These are phyloP conservation scores for Anthracocystis panici-leucophaei DNA, from an alignment of 1,284 basidiomycete species.

Conservation along the genomic window DNA sequence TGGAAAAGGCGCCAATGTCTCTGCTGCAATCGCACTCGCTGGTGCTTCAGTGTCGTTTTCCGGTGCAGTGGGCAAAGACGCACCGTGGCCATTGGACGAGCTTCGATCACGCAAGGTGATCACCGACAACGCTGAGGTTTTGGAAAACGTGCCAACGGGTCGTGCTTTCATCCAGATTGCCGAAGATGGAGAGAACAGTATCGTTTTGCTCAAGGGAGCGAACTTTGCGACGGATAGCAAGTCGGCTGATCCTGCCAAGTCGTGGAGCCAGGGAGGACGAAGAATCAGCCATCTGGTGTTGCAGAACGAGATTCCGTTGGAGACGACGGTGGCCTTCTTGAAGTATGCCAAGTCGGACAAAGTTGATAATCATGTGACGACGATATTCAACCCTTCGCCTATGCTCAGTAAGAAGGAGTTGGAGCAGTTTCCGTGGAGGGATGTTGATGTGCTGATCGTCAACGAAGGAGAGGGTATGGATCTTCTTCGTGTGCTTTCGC, in stretches of 20 bases:
- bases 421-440: conserved; percentile 71
- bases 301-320: conserved; percentile 75
- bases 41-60: conserved; percentile 55
- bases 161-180: conserved; percentile 68
- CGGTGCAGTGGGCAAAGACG: conserved; percentile 65
- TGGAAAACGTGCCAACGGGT: conserved; percentile 57
- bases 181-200: conserved; percentile 67
- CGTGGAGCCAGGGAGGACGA: conserved; percentile 14
- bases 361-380: conserved; percentile 24
- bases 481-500: conserved; percentile 58
- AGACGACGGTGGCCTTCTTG: conserved; percentile 71
- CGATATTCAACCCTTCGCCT: conserved; percentile 74
- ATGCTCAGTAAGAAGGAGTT: conserved; percentile 72
- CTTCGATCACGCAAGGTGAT: conserved; percentile 56
- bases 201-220: conserved; percentile 66
- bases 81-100: conserved; percentile 63
- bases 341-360: conserved; percentile 27
- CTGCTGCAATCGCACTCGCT: conserved; percentile 61
- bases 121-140: conserved; percentile 39
- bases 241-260: conserved; percentile 35
- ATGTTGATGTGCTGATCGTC: conserved; percentile 73
- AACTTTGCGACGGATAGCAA: conserved; percentile 51
- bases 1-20: conserved; percentile 68
- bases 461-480: conserved; percentile 73
- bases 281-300: conserved; percentile 72